Conservation (phyloP, 108 stramenopile genomes). For the Mediolabrus comicus region DNA sequence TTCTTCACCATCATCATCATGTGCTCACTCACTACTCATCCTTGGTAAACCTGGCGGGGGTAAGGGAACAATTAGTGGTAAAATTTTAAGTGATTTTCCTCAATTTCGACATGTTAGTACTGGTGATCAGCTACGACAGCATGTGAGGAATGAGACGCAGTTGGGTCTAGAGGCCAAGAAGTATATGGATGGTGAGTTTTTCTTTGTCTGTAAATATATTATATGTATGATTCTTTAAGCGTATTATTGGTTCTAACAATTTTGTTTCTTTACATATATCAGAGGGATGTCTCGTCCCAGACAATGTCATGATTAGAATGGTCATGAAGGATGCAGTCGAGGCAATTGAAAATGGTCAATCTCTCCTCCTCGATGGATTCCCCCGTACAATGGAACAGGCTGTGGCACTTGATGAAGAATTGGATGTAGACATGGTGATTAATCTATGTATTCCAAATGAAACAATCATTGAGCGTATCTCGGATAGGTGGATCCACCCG, state of each 20-base stretch:
- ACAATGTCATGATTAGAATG: slow-evolving; percentile 88
- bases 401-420: slow-evolving; percentile 75
- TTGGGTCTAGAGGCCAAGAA: slow-evolving; percentile 87
- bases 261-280: not conserved
- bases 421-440: slow-evolving; percentile 89
- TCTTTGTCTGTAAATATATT: not conserved
- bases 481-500: slow-evolving; percentile 95
- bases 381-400: slow-evolving; percentile 95
- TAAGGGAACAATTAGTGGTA: slow-evolving; percentile 95
- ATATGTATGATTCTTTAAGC: not conserved
- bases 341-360: slow-evolving; percentile 57
- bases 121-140: slow-evolving; percentile 93
- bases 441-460: slow-evolving; percentile 94
- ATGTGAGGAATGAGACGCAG: slow-evolving; percentile 76
- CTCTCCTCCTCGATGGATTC: slow-evolving; percentile 94
- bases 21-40: slow-evolving; percentile 69
- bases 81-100: slow-evolving; percentile 87
- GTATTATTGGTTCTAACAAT: not conserved
- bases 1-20: not conserved
- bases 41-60: slow-evolving; percentile 96
- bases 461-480: slow-evolving; percentile 91
- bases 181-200: slow-evolving; percentile 72
- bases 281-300: slow-evolving; percentile 88
- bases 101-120: slow-evolving; percentile 92
- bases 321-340: slow-evolving; percentile 79